Evolutionary conservation across 2,329 filamentous ascomycete genomes (phyloP).

Genomic region (Paraphoma chrysanthemicola): DNA sequence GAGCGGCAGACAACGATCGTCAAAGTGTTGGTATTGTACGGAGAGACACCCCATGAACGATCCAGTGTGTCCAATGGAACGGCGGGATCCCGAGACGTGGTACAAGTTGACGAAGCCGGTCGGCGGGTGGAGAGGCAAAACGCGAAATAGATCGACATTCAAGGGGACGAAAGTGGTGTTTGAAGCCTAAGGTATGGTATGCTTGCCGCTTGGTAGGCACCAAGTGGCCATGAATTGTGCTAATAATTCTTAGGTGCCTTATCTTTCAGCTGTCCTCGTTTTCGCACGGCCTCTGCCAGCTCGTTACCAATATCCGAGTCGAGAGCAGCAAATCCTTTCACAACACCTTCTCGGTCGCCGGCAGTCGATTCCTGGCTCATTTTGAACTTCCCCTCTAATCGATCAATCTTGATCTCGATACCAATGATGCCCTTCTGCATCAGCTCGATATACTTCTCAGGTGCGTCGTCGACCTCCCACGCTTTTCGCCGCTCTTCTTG

Average conservation of each 20-base stretch:
- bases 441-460: conserved; percentile 60
- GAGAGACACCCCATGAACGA: conserved; percentile 14
- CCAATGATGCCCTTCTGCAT: conserved; percentile 33
- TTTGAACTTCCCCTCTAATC: conserved; percentile 36
- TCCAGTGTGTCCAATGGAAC: conserved; percentile 11
- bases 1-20: not conserved
- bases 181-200: not conserved
- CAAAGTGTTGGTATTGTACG: conserved; percentile 22
- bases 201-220: not conserved
- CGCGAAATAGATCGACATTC: not conserved
- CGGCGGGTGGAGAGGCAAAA: not conserved
- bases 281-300: conserved; percentile 42
- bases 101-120: not conserved
- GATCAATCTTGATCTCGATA: conserved; percentile 30
- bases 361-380: conserved; percentile 31
- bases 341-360: conserved; percentile 56
- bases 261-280: conserved; percentile 19
- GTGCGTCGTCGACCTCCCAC: conserved; percentile 67
- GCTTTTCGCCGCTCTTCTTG: conserved; percentile 42
- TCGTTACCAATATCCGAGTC: conserved; percentile 46
- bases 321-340: conserved; percentile 61
- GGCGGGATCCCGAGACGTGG: not conserved
- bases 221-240: not conserved
- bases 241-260: not conserved
- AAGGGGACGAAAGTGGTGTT: conserved; percentile 8